A percentile compares a stretch with the other conserved stretches of the same genome.
Conservation (phyloP, 768 basidiomycete species). For the Coprinopsis sp. region DNA sequence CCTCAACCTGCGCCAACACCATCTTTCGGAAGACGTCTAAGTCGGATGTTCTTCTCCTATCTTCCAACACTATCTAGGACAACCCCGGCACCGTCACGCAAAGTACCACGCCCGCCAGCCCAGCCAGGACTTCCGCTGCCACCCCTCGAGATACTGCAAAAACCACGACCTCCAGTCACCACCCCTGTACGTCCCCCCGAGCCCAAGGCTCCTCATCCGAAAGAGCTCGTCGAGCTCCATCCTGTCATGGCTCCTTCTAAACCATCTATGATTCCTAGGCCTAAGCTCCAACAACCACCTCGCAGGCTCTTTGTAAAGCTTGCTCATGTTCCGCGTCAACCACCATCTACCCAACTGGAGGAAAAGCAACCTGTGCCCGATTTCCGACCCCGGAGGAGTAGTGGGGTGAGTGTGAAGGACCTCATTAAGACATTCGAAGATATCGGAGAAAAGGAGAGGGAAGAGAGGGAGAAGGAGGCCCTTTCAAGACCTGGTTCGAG, state of each 20-base stretch:
- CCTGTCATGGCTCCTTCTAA: constrained; percentile 47
- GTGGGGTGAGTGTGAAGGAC: constrained; percentile 70
- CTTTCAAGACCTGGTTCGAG: constrained; percentile 11
- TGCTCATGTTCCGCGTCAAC: constrained; percentile 37
- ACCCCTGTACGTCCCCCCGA: constrained; percentile 54
- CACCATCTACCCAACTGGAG: no score
- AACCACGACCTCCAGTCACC: constrained; percentile 48
- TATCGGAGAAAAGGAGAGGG: constrained; percentile 24
- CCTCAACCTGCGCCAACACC: constrained; percentile 14
- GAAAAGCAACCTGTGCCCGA: constrained; percentile 12
- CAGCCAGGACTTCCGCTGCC: constrained; percentile 49
- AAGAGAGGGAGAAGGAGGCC: constrained; percentile 26
- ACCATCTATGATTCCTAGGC: constrained; percentile 41
- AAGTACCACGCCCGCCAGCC: constrained; percentile 17
- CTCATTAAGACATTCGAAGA: constrained; percentile 62
- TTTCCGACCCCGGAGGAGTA: constrained; percentile 47
- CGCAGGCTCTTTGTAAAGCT: constrained; percentile 55
- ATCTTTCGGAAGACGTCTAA: constrained; percentile 47
- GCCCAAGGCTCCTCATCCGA: constrained; percentile 47
- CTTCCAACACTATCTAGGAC: constrained; percentile 47
- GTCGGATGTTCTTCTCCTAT: constrained; percentile 58
- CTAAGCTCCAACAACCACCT: constrained; percentile 20
- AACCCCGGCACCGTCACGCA: constrained; percentile 18
- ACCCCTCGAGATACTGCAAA: constrained; percentile 46
- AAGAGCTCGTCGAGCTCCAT: constrained; percentile 60